Base-by-base conservation (phyloP, 163 green algal genomes). In the Chloromonas sp. region DNA sequence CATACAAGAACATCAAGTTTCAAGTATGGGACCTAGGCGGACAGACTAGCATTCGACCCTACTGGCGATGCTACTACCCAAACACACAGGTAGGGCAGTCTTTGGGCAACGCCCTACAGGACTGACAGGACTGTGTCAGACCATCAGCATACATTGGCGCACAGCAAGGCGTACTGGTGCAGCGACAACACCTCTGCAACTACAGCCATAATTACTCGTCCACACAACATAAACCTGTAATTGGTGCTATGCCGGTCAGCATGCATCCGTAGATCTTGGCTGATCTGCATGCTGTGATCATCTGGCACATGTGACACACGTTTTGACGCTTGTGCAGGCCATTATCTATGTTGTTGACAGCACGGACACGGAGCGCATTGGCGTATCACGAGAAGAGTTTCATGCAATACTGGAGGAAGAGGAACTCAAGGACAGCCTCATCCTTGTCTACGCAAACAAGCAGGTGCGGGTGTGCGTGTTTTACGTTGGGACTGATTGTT, bases 1-100 rank as follows among this genome's bases (percentile, higher is more conserved):
- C 93, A 0, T 99, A 99, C 91, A 99, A 99, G 79, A 99, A 99
- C 91, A 99, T 99, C 81, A 99, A 99, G 89, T 99, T 99, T 84
- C 97, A 99, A 85, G 92, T 98, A 0, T 98, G 94, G 93, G 95
- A 97, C 85, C 86, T 99, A 60, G 97, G 97, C 74, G 96, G 95
- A 11, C 97, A 99, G 90, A 98, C 95, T 0, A 97, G 92, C 84
- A 98, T 99, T 76, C 91, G 97, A n/a, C 97, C 97, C 3, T 99
- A 99, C 91, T 99, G 97, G 97, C 89, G 97, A n/a, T 84, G 66
- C 70, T 99, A 99, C 89, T 99, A 98, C 88, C 97, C 97, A 2
- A 98, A 98, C 93, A 98, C 95, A 2, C 95, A 98, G 89, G 92
- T 36, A 36, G 36, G 36, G 36, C 36, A 36, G 90, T 70, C 94